phyloP scores from a whole-genome alignment of 148 eudicot species.

The Camellia lanceoleosa region DNA sequence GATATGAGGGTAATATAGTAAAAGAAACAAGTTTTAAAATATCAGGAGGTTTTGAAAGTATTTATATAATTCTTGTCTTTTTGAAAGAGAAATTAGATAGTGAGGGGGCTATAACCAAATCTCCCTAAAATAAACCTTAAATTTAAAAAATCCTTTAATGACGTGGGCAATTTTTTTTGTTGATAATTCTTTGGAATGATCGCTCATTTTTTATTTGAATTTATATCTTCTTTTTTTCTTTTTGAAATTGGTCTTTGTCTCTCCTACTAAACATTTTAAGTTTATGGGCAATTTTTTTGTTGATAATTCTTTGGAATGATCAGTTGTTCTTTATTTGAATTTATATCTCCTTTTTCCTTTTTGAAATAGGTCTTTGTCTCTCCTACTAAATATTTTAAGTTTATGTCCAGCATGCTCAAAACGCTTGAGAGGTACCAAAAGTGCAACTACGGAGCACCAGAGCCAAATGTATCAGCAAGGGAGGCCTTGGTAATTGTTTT shows the following conservation, averaged over 20 bases:
- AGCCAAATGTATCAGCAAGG: conserved; percentile 60
- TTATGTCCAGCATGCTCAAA: conserved; percentile 70
- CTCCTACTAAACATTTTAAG: not conserved
- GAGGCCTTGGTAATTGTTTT: conserved; percentile 39
- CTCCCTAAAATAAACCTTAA: too few species aligned
- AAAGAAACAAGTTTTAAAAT: too few species aligned
- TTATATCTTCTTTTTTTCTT: not conserved
- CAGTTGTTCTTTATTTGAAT: not conserved
- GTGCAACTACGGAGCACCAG: conserved; percentile 96
- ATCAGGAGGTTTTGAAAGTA: too few species aligned
- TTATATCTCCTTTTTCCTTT: not conserved
- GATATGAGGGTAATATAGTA: too few species aligned
- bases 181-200: not conserved
- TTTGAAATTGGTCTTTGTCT: too few species aligned
- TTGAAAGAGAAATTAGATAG: too few species aligned
- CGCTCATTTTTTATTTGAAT: not conserved
- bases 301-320: not conserved
- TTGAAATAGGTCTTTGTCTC: not conserved
- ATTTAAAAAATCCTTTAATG: not conserved
- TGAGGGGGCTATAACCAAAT: too few species aligned
- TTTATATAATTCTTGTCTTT: too few species aligned
- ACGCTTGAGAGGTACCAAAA: conserved; percentile 95
- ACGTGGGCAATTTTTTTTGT: not conserved
- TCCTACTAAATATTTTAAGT: not conserved
- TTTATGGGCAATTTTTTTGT: not conserved